These are phyloP conservation scores for Rosa persica DNA, from an alignment of 306 rosid species.

Conservation along the genomic window DNA sequence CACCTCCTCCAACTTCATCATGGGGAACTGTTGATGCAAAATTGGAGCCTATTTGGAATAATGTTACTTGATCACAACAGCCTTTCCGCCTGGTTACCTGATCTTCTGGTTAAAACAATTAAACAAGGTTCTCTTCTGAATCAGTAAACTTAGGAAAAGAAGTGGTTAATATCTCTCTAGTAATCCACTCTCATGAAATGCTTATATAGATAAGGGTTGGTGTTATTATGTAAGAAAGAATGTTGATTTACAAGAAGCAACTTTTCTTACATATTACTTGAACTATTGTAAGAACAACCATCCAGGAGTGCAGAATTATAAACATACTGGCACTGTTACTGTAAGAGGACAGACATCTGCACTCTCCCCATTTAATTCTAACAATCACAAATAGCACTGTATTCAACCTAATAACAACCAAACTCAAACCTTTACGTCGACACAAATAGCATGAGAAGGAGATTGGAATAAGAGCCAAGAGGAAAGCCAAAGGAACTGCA, in stretches of 20 bases:
- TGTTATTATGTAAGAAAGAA: background rate
- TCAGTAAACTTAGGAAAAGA: no score
- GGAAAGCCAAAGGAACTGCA: background rate
- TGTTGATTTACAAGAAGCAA: background rate
- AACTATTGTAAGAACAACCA: background rate
- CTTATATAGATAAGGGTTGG: background rate
- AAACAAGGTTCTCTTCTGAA: background rate
- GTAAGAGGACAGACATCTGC: background rate
- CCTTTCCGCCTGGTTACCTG: background rate
- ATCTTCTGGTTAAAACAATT: background rate
- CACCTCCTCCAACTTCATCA: background rate
- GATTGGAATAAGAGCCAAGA: background rate
- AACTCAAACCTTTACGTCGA: conserved; percentile 4
- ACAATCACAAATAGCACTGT: background rate
- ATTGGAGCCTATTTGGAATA: background rate
- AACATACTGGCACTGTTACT: background rate
- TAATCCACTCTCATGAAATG: background rate
- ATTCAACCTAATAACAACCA: background rate
- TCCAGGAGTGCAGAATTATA: background rate
- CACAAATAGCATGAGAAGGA: background rate
- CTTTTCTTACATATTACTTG: background rate
- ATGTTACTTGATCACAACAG: background rate
- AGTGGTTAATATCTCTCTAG: background rate
- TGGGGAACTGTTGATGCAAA: background rate
- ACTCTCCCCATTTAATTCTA: background rate